Base-by-base conservation (phyloP, 2,329 filamentous ascomycete species). In the Fusarium algeriense region DNA sequence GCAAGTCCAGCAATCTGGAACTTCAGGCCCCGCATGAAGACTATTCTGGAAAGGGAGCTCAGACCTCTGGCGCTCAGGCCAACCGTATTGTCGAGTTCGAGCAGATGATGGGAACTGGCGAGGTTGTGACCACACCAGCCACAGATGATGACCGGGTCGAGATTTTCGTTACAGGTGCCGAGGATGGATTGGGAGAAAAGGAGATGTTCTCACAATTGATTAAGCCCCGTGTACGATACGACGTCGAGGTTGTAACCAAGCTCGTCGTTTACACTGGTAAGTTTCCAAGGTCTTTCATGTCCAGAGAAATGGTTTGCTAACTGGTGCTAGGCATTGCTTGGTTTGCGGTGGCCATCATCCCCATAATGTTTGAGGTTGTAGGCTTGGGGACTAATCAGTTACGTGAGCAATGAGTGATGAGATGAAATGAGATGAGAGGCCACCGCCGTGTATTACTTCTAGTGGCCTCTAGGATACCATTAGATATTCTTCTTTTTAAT, bases 171-270 rank as follows among this genome's bases (percentile, higher is more conserved):
- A 76, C 71, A 17, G 68, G 62, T 7, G 81, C 82, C 15, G 82
- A 83, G 28, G 83, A 87, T 46, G 86, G 88, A 73, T 75, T 88
- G 30, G 90, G 90, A 50, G 91, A 94, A 79, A 88, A 86, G 73
- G 92, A 97, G 78, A 91, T 98, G 80, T 98, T 98, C 80, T 92
- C 91, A 46, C 90, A 88, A 78, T 86, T 98, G 60, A 91, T 94
- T 70, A 93, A 92, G 82, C 94, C 96, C 52, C 90, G 96, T 73
- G 95, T 98, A 65, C 87, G 95, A 75, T 99, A 98, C 78, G 96
- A 99, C 81, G 95, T 98, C n/a, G 96, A 99, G 81, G 95, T 99
- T 41, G 92, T 99, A 40, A 98, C 96, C 8, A 98, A 98, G 83
- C 82, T 99, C 67, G 92, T 99, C 75, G 94, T 99, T 28, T 99